These are phyloP conservation scores for Crithidia mellificae DNA, from an alignment of 208 protist species.

Conservation along the genomic window DNA sequence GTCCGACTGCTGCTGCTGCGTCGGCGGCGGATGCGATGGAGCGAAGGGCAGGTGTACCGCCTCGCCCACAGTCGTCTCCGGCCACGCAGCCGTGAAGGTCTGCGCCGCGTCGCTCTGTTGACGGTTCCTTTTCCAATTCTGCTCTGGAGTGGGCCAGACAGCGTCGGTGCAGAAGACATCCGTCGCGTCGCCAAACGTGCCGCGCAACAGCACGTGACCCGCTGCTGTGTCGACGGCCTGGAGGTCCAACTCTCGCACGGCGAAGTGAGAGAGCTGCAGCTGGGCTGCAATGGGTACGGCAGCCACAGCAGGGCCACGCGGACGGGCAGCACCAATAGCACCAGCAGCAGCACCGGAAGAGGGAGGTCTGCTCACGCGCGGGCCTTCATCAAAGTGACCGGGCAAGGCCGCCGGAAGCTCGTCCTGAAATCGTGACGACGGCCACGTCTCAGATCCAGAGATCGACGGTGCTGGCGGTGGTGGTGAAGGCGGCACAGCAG, in stretches of 20 bases:
- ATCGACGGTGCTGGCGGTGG: too few species aligned
- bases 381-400: too few species aligned
- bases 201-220: slow-evolving; percentile 9
- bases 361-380: too few species aligned
- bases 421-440: too few species aligned
- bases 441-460: too few species aligned
- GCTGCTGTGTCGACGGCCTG: background rate
- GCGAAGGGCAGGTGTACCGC: background rate
- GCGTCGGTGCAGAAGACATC: slow-evolving; percentile 1
- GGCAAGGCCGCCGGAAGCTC: too few species aligned
- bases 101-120: background rate
- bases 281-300: background rate
- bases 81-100: slow-evolving; percentile 9
- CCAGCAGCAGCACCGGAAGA: too few species aligned
- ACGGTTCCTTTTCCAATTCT: background rate
- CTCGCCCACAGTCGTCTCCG: background rate
- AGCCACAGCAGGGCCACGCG: too few species aligned
- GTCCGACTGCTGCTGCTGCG: background rate
- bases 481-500: too few species aligned
- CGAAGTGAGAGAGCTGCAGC: slow-evolving; percentile 4
- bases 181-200: background rate
- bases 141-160: slow-evolving; percentile 4
- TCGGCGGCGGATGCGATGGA: too few species aligned
- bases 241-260: slow-evolving; percentile 1
- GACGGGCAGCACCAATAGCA: too few species aligned